Percentiles rank a stretch among this genome's conserved stretches.
These are phyloP conservation scores for Odonthalia washingtoniensis DNA, from an alignment of 31 red algal genomes.

Conservation along the genomic window DNA sequence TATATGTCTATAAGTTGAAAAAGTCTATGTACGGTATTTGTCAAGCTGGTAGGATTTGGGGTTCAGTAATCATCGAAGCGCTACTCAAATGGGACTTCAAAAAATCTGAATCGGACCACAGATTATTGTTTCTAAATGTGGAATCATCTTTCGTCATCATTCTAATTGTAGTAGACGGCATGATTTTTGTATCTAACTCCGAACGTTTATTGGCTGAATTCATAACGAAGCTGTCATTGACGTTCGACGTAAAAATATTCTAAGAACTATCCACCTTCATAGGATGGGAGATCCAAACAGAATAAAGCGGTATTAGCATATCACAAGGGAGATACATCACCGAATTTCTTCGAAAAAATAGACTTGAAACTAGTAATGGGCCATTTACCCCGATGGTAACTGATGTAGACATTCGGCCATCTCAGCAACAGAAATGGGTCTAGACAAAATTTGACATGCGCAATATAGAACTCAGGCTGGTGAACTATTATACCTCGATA, in stretches of 20 bases:
- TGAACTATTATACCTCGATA: background rate
- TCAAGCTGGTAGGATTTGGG: conserved; percentile 41
- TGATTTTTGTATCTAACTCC: background rate
- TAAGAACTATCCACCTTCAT: background rate
- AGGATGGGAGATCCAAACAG: conserved; percentile 19
- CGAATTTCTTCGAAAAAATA: background rate
- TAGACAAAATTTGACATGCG: background rate
- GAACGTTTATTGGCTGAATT: background rate
- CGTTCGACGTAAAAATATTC: conserved; percentile 20
- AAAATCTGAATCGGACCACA: background rate
- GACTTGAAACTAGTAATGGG: background rate
- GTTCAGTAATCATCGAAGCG: conserved; percentile 24
- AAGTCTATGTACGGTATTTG: conserved; percentile 26
- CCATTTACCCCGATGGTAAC: conserved; percentile 9
- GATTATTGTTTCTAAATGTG: background rate
- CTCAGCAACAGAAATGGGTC: background rate
- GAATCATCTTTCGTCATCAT: conserved; percentile 5
- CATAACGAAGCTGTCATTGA: background rate
- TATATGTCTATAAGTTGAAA: conserved; percentile 30
- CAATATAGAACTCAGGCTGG: background rate
- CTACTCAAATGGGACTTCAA: conserved; percentile 22
- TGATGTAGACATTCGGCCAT: conserved; percentile 13
- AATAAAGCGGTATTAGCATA: background rate
- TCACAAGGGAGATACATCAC: background rate
- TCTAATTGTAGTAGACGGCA: conserved; percentile 15